A percentile compares a stretch with the other conserved stretches of the same genome.
Evolutionary conservation across 164 flowering plant species (phyloP).

Genomic region (Stephania yunnanensis): DNA sequence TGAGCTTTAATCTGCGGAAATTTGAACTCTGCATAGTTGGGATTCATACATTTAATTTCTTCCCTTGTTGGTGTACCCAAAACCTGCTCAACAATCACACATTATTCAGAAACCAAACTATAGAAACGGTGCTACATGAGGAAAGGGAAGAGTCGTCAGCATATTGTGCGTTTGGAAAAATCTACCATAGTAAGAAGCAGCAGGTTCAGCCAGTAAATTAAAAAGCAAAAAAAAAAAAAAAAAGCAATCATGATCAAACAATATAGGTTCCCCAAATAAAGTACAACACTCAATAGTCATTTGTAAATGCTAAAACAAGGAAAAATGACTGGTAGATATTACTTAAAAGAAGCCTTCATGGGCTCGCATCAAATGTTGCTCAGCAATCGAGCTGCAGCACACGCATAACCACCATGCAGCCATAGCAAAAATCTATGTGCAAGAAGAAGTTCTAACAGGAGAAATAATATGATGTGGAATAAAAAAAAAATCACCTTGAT

Average conservation of each 20-base stretch:
- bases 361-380: neutral
- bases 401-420: neutral
- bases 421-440: neutral
- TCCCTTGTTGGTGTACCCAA: constrained; percentile 66
- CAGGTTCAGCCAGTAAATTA: neutral
- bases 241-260: neutral
- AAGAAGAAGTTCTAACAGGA: neutral
- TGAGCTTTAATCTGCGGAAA: constrained; percentile 57
- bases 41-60: constrained; percentile 66
- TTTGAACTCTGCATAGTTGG: constrained; percentile 53
- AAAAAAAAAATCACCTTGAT: constrained; percentile 38
- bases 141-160: neutral
- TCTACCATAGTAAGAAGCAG: neutral
- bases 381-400: neutral
- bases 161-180: neutral
- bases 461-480: neutral
- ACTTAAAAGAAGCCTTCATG: neutral
- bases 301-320: neutral
- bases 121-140: neutral
- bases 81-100: constrained; percentile 28
- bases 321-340: neutral
- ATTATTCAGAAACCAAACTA: neutral
- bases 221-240: neutral
- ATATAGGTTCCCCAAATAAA: too few relatives aligned
- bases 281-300: neutral